These are phyloP conservation scores for Stephania japonica DNA, from an alignment of 164 flowering plant genomes.

Conservation along the genomic window DNA sequence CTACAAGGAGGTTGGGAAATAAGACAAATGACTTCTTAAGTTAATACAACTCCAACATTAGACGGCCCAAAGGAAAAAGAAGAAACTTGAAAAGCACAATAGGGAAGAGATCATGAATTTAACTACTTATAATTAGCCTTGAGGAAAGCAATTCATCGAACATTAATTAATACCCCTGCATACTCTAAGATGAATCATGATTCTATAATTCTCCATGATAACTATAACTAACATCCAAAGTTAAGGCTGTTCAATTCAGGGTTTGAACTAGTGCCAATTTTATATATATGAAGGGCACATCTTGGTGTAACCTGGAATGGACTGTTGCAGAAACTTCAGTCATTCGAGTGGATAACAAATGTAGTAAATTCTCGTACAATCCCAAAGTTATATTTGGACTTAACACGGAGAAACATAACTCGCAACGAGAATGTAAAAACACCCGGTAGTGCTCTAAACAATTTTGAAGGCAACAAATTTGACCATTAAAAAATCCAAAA, in stretches of 20 bases:
- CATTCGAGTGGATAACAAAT: not conserved
- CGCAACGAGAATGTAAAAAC: too few relatives aligned
- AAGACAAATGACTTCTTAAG: not conserved
- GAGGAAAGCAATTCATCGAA: not conserved
- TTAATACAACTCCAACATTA: not conserved
- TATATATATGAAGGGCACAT: not conserved
- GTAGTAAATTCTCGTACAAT: too few relatives aligned
- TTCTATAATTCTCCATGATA: not conserved
- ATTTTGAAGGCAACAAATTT: not conserved
- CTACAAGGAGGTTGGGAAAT: slow-evolving; percentile 24
- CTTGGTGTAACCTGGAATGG: not conserved
- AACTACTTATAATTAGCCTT: not conserved
- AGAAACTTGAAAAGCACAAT: not conserved
- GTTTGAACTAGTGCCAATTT: not conserved
- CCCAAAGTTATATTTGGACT: too few relatives aligned
- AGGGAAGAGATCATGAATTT: not conserved
- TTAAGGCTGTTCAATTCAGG: not conserved
- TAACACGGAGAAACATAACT: too few relatives aligned
- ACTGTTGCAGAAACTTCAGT: not conserved
- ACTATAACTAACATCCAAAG: not conserved
- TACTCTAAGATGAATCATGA: not conserved
- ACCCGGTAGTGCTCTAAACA: too few relatives aligned
- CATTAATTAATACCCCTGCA: not conserved
- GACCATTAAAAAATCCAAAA: not conserved
- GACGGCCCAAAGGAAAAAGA: not conserved